Evolutionary conservation across 2,329 filamentous ascomycete species (phyloP).

Genomic region (Herpotrichia juniperi): DNA sequence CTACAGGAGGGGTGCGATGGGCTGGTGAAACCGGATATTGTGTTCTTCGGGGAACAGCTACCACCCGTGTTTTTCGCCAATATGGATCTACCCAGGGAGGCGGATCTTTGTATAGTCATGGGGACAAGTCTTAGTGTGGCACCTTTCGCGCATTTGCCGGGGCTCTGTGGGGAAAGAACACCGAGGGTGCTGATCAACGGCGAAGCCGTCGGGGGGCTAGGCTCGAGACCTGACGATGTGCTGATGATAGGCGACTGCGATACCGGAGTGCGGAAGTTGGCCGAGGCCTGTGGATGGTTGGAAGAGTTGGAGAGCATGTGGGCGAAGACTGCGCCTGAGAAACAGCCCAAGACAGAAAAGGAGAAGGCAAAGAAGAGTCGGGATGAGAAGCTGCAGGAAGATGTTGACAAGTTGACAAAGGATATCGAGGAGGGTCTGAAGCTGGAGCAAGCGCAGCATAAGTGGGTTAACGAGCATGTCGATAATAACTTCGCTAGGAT

Average conservation of each 20-base stretch:
- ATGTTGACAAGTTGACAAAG: constrained; percentile 63
- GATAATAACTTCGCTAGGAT: constrained; percentile 34
- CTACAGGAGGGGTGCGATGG: constrained; percentile 67
- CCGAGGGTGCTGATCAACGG: constrained; percentile 88
- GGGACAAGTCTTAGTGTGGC: constrained; percentile 88
- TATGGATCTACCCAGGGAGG: constrained; percentile 60
- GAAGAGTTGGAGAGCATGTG: constrained; percentile 82
- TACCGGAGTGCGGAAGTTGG: constrained; percentile 76
- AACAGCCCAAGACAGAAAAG: constrained; percentile 48
- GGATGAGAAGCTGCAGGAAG: constrained; percentile 63
- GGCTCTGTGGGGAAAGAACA: constrained; percentile 63
- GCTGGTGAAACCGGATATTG: constrained; percentile 90
- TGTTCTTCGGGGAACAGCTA: constrained; percentile 85
- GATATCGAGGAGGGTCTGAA: constrained; percentile 63
- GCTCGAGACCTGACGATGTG: constrained; percentile 81
- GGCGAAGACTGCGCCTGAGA: constrained; percentile 67
- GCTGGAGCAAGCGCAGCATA: constrained; percentile 32
- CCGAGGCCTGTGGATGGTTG: constrained; percentile 81
- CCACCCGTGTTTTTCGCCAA: constrained; percentile 70
- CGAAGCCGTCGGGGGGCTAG: constrained; percentile 80
- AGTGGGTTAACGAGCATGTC: constrained; percentile 42
- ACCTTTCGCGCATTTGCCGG: constrained; percentile 84
- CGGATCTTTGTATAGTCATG: constrained; percentile 83
- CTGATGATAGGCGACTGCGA: constrained; percentile 84
- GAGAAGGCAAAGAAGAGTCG: constrained; percentile 48